Evolutionary conservation across 371 early-diverging fungal species (phyloP).

Genomic region (Zopfochytrium polystomum): DNA sequence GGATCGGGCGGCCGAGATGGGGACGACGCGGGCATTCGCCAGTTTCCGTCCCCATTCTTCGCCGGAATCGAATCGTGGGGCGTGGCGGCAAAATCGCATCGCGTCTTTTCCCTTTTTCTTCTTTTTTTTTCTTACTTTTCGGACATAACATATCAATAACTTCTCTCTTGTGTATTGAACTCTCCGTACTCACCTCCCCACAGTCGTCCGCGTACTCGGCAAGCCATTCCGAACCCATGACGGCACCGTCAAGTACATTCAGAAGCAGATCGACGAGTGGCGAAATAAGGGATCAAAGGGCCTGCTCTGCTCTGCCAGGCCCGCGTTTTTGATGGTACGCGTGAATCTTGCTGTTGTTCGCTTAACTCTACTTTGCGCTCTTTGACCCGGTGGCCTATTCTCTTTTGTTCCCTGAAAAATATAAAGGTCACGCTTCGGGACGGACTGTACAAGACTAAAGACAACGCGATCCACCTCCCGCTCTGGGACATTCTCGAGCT

Average conservation of each 20-base stretch:
- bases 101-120: too few relatives aligned
- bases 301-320: slow-evolving; percentile 41
- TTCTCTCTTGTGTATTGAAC: not conserved
- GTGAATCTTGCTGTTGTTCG: not conserved
- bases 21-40: too few relatives aligned
- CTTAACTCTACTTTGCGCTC: not conserved
- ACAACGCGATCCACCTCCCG: slow-evolving; percentile 35
- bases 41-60: too few relatives aligned
- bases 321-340: slow-evolving; percentile 30
- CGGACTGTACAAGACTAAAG: slow-evolving; percentile 30
- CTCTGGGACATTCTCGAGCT: slow-evolving; percentile 46
- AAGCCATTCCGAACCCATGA: slow-evolving; percentile 32
- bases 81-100: too few relatives aligned
- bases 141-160: too few relatives aligned
- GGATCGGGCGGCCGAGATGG: too few relatives aligned
- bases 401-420: not conserved
- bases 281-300: slow-evolving; percentile 31
- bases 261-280: slow-evolving; percentile 36
- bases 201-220: slow-evolving; percentile 25
- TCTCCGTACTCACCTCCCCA: slow-evolving; percentile 15
- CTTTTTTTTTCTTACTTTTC: too few relatives aligned
- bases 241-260: slow-evolving; percentile 35
- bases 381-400: not conserved
- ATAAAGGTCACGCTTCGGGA: slow-evolving; percentile 32
- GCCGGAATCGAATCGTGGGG: too few relatives aligned